These are phyloP conservation scores for Mycena olivaceomarginata DNA, from an alignment of 768 basidiomycete species.

Conservation along the genomic window DNA sequence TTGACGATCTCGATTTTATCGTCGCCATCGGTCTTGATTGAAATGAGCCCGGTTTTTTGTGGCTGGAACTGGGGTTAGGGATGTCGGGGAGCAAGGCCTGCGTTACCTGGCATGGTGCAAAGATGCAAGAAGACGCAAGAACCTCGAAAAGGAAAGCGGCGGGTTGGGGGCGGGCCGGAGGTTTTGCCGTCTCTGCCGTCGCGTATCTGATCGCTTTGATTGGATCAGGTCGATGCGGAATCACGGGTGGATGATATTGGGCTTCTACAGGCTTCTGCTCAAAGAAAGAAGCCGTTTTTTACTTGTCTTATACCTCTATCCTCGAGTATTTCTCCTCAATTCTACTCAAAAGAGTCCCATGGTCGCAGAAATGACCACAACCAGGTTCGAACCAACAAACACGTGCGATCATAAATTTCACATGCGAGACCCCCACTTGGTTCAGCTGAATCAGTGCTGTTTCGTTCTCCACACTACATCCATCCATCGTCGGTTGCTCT, in stretches of 20 bases:
- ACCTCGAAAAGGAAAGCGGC: constrained; percentile 7
- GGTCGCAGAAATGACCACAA: too few species aligned
- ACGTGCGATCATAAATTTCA: background rate
- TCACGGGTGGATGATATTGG: background rate
- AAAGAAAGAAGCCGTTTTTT: too few species aligned
- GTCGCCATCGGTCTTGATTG: constrained; percentile 38
- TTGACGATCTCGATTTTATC: constrained; percentile 86
- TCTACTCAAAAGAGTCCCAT: too few species aligned
- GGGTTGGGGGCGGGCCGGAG: background rate
- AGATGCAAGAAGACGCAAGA: background rate
- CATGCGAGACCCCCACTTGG: constrained; percentile 3
- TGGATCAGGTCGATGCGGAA: background rate
- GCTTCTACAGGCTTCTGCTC: too few species aligned
- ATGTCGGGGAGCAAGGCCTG: background rate
- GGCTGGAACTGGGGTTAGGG: constrained; percentile 5
- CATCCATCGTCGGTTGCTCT: background rate
- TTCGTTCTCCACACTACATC: background rate
- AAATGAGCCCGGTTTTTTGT: constrained; percentile 26
- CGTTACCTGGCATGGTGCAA: constrained; percentile 13
- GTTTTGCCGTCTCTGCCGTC: background rate
- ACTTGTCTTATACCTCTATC: too few species aligned
- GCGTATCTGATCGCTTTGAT: background rate
- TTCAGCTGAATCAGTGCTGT: background rate
- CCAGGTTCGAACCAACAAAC: background rate
- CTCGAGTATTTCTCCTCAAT: background rate